Evolutionary conservation across 2,329 filamentous ascomycete genomes (phyloP).

Genomic region (Ascochyta pisi): DNA sequence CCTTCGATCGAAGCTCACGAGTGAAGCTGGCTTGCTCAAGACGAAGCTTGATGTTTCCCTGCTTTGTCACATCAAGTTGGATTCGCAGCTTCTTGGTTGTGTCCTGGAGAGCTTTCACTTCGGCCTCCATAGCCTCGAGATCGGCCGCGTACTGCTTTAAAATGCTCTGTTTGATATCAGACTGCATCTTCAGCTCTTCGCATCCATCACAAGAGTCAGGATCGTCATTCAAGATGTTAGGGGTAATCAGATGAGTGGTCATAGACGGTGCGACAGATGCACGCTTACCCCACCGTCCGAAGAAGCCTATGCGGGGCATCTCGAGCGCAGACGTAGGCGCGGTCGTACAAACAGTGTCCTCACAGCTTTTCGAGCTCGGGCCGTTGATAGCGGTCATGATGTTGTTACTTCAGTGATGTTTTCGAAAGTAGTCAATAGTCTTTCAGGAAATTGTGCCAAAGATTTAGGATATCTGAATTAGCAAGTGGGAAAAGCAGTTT

Average conservation of each 20-base stretch:
- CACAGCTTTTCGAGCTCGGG: neutral
- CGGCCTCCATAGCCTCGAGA: neutral
- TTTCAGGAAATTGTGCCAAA: neutral
- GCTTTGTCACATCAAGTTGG: neutral
- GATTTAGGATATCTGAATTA: too few relatives aligned
- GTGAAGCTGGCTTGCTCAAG: neutral
- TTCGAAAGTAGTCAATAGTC: neutral
- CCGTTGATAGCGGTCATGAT: neutral
- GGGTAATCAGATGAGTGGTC: neutral
- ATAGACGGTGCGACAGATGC: neutral
- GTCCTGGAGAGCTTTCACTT: neutral
- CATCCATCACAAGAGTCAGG: neutral
- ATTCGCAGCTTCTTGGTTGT: neutral
- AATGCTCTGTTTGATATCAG: constrained; percentile 10
- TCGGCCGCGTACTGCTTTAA: neutral
- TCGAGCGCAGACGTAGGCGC: neutral
- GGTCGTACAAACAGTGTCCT: neutral
- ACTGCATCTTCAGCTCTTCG: constrained; percentile 3
- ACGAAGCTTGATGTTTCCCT: neutral
- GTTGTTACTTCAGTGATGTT: neutral
- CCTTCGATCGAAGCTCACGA: neutral
- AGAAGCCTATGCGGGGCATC: neutral
- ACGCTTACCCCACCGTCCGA: neutral
- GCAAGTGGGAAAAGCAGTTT: too few relatives aligned
- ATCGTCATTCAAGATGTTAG: neutral